A percentile compares a stretch with the other conserved stretches of the same genome.
phyloP scores from a whole-genome alignment of 139 green algal genomes.

The Picochlorum sp. region DNA sequence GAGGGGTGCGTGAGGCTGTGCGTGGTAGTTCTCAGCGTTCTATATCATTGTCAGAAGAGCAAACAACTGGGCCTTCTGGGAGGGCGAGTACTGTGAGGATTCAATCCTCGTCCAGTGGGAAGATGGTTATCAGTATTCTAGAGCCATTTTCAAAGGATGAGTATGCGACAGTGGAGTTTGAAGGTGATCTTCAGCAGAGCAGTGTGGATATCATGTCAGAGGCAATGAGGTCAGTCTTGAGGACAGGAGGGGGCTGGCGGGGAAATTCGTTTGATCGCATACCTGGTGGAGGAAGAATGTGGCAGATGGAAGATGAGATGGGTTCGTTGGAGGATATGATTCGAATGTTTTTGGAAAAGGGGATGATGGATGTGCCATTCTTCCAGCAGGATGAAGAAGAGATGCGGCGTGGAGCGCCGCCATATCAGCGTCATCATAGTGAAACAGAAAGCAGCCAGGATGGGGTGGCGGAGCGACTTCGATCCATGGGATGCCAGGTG shows the following conservation, averaged over 20 bases:
- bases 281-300: neutral
- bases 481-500: neutral
- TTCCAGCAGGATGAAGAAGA: too few species aligned
- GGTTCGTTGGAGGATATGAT: neutral
- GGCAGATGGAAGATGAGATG: neutral
- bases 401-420: too few species aligned
- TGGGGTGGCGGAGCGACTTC: neutral
- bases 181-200: too few species aligned
- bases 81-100: neutral
- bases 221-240: too few species aligned
- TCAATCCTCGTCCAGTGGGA: neutral
- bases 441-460: neutral
- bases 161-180: too few species aligned
- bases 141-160: neutral
- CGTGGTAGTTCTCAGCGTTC: neutral
- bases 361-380: neutral
- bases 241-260: too few species aligned
- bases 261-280: too few species aligned
- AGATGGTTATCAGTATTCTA: neutral
- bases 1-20: neutral
- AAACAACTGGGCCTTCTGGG: neutral
- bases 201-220: too few species aligned
- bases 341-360: neutral
- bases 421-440: too few species aligned
- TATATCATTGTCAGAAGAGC: neutral